Percentiles rank a stretch among this genome's conserved stretches.
Conservation (phyloP, 2,329 filamentous ascomycete species). For the Ophiostoma ips region DNA sequence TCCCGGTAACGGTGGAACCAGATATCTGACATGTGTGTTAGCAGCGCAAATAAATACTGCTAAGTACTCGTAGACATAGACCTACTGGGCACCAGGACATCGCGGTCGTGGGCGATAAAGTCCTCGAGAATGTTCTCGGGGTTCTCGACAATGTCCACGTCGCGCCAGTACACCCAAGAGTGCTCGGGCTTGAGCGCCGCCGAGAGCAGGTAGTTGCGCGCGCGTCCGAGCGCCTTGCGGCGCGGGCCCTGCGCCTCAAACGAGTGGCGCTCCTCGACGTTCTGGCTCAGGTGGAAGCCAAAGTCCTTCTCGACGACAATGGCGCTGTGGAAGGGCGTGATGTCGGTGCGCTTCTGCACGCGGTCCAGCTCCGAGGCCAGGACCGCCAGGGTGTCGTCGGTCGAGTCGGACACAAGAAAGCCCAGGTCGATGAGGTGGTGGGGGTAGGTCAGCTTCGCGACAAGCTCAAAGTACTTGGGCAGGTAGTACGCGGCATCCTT, state of each 20-base stretch:
- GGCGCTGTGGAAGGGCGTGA: conserved; percentile 72
- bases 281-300: conserved; percentile 57
- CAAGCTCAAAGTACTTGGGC: conserved; percentile 82
- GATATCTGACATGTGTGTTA: conserved; percentile 50
- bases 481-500: conserved; percentile 77
- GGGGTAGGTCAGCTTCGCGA: conserved; percentile 81
- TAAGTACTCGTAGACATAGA: neutral
- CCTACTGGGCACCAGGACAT: conserved; percentile 90
- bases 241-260: conserved; percentile 82
- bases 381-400: conserved; percentile 81
- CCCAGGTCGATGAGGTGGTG: conserved; percentile 90
- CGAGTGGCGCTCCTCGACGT: conserved; percentile 68
- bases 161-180: conserved; percentile 98
- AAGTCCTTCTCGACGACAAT: conserved; percentile 89
- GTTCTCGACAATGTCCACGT: conserved; percentile 91
- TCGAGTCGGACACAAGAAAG: conserved; percentile 86
- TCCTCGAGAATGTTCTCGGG: conserved; percentile 82
- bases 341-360: conserved; percentile 68
- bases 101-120: conserved; percentile 84
- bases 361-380: conserved; percentile 75
- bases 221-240: conserved; percentile 77
- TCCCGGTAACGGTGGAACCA: conserved; percentile 91
- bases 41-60: neutral
- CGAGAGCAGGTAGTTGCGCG: conserved; percentile 80
- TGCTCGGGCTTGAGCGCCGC: conserved; percentile 82